Base-by-base conservation (phyloP, 2,329 filamentous ascomycete genomes). In the Diplodia corticola region DNA sequence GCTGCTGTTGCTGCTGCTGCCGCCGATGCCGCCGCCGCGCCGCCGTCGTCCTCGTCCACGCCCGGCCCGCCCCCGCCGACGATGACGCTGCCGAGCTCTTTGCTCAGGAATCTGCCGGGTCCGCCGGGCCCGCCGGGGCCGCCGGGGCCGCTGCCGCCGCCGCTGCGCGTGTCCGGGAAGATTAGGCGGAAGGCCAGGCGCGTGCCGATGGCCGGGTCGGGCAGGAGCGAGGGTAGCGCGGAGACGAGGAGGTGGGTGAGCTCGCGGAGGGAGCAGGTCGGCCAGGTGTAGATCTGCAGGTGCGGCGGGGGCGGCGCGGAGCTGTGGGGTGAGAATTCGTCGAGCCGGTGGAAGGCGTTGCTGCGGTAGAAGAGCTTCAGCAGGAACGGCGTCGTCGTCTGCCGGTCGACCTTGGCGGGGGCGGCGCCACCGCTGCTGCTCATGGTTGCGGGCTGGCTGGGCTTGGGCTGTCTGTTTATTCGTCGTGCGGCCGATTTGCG, bases 151-250 rank as follows among this genome's bases (percentile, higher is more conserved):
- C 70, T 20, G 76, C 78, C 28, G 28, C 28, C 51, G 30, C 22
- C 51, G 37, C 77, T 78, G 61, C 82, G 79, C 26, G 90, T 86
- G 77, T 97, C 92, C 1, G 91, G 90, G 75, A 91, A 97, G 64
- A 97, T 87, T 20, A 97, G 86, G 55, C 93, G 90, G 80, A 95
- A 98, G 68, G 88, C 88, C n/a, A 97, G 84, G 64, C 94, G 88
- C 9, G 93, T 94, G 68, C 94, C 93, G 48, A 93, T 85, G 6
- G 89, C 86, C 0, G 91, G 91, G 44, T 84, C 82, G 0, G 93
- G 92, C 2, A 97, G 85, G 22, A 92, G 80, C 2, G 82, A 80
- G 0, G 91, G 90, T 1, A 91, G 82, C 1, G 89, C 85, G 60
- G 86, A 86, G 30, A 88, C 86, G 66, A 98, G 85, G 64, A 94